phyloP scores from a whole-genome alignment of 441 rosid genomes.

The Hura crepitans region DNA sequence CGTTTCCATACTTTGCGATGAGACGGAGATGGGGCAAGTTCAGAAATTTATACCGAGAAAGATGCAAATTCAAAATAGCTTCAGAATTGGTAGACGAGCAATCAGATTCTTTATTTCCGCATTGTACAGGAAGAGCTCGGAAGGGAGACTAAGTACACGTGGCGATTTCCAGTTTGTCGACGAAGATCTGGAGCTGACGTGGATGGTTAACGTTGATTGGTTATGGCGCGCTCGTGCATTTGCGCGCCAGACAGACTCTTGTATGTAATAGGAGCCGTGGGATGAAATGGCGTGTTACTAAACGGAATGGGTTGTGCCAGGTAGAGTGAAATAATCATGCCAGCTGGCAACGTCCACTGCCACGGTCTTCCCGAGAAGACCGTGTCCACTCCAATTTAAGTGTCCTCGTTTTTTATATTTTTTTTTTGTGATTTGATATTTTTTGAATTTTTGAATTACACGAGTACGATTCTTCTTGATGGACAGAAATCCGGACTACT shows the following conservation, averaged over 20 bases:
- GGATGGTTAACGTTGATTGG: neutral
- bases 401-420: too few relatives aligned
- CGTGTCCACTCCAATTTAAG: too few relatives aligned
- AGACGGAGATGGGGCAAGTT: neutral
- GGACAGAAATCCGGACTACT: too few relatives aligned
- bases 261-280: conserved; percentile 1
- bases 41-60: neutral
- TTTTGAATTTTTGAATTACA: too few relatives aligned
- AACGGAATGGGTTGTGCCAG: conserved; percentile 10
- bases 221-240: conserved; percentile 23
- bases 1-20: conserved; percentile 26
- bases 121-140: neutral
- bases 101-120: neutral
- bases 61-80: neutral
- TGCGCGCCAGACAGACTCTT: conserved; percentile 9
- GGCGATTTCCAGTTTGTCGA: conserved; percentile 11
- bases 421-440: too few relatives aligned
- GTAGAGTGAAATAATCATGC: neutral
- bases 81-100: neutral
- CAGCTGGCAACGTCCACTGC: neutral
- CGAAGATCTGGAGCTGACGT: conserved; percentile 21
- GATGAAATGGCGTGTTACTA: neutral
- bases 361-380: too few relatives aligned
- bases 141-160: neutral
- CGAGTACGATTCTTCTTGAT: too few relatives aligned